Conservation (phyloP, 192 early-diverging fungal genomes). For the Backusella parvicylindrica region DNA sequence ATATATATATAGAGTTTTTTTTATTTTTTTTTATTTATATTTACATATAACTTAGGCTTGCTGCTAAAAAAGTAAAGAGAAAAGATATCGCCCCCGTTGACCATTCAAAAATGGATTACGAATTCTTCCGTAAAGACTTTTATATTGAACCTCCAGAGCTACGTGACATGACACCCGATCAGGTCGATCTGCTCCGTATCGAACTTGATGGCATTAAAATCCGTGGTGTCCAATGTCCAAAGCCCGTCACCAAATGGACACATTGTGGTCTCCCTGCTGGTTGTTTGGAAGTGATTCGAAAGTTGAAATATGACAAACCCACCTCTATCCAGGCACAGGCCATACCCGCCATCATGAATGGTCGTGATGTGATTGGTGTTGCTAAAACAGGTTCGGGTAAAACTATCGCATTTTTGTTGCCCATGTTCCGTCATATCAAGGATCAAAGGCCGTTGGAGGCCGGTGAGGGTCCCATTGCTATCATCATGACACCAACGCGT, state of each 20-base stretch:
- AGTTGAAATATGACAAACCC: constrained; percentile 81
- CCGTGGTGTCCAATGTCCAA: constrained; percentile 85
- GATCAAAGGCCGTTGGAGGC: constrained; percentile 74
- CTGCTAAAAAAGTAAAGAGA: constrained; percentile 83
- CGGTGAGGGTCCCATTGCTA: constrained; percentile 81
- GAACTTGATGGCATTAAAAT: constrained; percentile 90
- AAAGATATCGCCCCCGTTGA: constrained; percentile 90
- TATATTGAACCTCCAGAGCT: constrained; percentile 95
- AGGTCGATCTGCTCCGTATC: constrained; percentile 79
- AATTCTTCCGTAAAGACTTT: constrained; percentile 88
- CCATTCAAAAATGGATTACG: constrained; percentile 82
- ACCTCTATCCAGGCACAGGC: constrained; percentile 90
- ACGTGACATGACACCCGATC: constrained; percentile 70
- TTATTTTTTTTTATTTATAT: neutral
- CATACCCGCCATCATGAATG: constrained; percentile 94
- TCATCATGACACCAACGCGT: constrained; percentile 92
- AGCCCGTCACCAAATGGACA: constrained; percentile 92
- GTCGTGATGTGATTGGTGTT: constrained; percentile 93
- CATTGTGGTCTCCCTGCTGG: constrained; percentile 91
- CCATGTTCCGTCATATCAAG: constrained; percentile 95
- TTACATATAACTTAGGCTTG: constrained; percentile 42
- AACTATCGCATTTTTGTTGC: constrained; percentile 90
- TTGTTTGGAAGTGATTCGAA: constrained; percentile 72
- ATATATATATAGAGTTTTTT: neutral
- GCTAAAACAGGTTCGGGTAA: constrained; percentile 94